Base-by-base conservation (phyloP, 768 basidiomycete species). In the Chalciporus chontae region DNA sequence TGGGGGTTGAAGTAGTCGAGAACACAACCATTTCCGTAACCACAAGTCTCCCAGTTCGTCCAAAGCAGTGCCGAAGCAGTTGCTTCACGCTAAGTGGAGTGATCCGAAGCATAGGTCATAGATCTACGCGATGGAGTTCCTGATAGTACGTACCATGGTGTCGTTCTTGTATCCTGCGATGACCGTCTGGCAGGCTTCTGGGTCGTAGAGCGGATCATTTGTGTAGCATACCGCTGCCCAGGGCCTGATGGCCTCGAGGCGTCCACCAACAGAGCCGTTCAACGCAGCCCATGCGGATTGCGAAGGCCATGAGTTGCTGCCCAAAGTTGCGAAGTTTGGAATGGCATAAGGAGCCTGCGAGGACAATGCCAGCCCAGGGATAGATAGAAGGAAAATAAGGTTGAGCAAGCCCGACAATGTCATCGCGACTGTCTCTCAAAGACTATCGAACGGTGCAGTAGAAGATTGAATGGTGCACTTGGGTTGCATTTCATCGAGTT, bases 41-140 rank as follows among this genome's bases (percentile, higher is more conserved):
- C 55, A 13, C 59, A 60, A 5, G 50, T 46, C 36, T 61, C 59
- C 51, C 55, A 60, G 52, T 61, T 60, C 8, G 50, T 4, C 59
- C 59, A 60, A 18, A 60, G 59, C 5, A 61, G 52, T 5, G 59
- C 59, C 1, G 59, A 32, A 8, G 59, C 8, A 0, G 40, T 8
- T 17, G 19, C 39, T 46, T 61, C 59, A 7, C 59, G 59, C 59
- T 60, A 23, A 23, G 5, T 3, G 1, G 15, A 15, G 10, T 6
- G 23, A 18, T 32, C 3, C 18, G 15, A 31, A 32, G 17, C 1
- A 4, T 4, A 15, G 1, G 9, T 32, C 32, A 32, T 13, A 14
- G 8, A 29, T 29, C 32, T 15, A 19, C 32, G 18, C 8, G 27
- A 26, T 19, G 11, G 13, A 26, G 23, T 8, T 9, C 23, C 4